Conservation (phyloP, 2,329 filamentous ascomycete species). For the Colletotrichum somersetense region DNA sequence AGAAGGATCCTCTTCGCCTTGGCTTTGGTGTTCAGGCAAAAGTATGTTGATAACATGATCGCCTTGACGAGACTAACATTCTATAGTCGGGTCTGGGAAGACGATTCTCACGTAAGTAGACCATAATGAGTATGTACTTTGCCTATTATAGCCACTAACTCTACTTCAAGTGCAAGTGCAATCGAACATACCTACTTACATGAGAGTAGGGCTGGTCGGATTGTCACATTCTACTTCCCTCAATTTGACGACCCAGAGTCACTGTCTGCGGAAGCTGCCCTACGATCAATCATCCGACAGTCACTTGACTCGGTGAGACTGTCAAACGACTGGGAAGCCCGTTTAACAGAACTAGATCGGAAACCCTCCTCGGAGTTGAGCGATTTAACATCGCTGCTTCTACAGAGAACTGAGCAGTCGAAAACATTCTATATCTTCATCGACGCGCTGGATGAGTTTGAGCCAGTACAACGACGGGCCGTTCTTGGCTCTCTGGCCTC, state of each 20-base stretch:
- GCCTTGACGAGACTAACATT: too few relatives aligned
- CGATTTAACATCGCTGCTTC: not conserved
- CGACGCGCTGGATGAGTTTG: not conserved
- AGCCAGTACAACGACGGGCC: not conserved
- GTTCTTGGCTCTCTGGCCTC: not conserved
- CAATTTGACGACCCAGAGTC: not conserved
- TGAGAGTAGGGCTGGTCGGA: not conserved
- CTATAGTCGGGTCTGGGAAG: not conserved
- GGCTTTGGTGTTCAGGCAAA: constrained; percentile 5
- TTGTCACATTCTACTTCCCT: not conserved
- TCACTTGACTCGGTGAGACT: not conserved
- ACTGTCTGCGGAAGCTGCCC: not conserved
- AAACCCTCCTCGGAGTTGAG: not conserved
- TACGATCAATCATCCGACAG: not conserved
- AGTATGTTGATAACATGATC: not conserved
- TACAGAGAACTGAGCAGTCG: not conserved
- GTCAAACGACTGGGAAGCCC: not conserved
- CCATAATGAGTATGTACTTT: not conserved
- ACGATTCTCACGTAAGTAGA: not conserved
- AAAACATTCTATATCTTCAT: not conserved
- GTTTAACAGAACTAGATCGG: not conserved
- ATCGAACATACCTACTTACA: not conserved
- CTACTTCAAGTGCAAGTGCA: not conserved
- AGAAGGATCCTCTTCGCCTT: not conserved
- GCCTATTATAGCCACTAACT: not conserved